Evolutionary conservation across 2,329 filamentous ascomycete genomes (phyloP), one percentile per base, ranked within the genome.

Genomic region (Botrytis porri): DNA sequence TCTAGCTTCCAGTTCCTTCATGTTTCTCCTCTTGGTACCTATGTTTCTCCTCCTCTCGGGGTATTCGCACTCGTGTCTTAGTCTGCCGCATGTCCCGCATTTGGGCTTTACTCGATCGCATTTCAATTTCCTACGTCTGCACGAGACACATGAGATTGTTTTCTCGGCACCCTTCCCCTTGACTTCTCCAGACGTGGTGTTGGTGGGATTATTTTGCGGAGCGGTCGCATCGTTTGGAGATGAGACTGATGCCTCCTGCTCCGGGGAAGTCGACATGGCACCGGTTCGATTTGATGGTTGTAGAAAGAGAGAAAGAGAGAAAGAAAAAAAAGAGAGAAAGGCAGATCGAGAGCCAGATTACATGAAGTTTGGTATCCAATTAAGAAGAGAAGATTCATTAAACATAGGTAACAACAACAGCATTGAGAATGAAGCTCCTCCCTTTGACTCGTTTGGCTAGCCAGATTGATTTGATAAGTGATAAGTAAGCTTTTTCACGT

Each of bases 1-100:
- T 79, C 95, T 88, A 76, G 93, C 93, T 82, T 98, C 95, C 73
- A 98, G 85, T 80, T 96, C 92, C 84, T 93, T 96, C 75, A 97
- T 95, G 82, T 97, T 97, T 77, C 93, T 90, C 79, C 94, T 87
- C 84, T 97, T 97, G 32, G 93, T 92, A 7, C 93, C 92, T 72
- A 93, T 93, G 84, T 97, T 97, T 83, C 93, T 91, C 79, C 94
- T 88, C 72, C 94, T 92, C 83, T 97, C 93, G 75, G 97, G 95
- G 82, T 97, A 98, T 72, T 92, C 87, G 82, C 95, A 98, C 70
- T 93, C 90, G 80, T 91, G 90, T 70, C 89, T 88, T 64, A 95
- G 83, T 76, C 92, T 89, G 71, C 88, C 85, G 82, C 95, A 98
- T 32, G 94, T 95, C 60, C 89, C 88, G 79, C 95, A 98, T 39